Conservation (phyloP, 1,284 basidiomycete species). For the Cryptococcus deneoformans region DNA sequence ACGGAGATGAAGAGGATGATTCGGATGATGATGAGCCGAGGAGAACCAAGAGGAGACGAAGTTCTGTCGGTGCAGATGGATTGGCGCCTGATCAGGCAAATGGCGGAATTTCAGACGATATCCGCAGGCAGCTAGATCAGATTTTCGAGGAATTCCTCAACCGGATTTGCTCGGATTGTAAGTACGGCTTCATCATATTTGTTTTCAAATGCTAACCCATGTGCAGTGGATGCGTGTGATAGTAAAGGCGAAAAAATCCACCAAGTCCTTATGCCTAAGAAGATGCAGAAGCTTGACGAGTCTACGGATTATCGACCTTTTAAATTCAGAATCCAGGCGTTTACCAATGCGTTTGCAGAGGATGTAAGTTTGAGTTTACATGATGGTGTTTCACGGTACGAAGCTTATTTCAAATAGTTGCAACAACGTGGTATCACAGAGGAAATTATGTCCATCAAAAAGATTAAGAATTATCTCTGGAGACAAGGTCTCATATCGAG, state of each 20-base stretch:
- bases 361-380: slow-evolving; percentile 57
- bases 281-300: slow-evolving; percentile 95
- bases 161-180: slow-evolving; percentile 84
- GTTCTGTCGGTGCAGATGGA: slow-evolving; percentile 31
- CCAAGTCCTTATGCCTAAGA: slow-evolving; percentile 98
- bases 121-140: slow-evolving; percentile 75
- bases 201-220: not conserved
- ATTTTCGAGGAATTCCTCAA: slow-evolving; percentile 91
- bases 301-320: slow-evolving; percentile 96
- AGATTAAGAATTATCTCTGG: slow-evolving; percentile 98
- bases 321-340: slow-evolving; percentile 99
- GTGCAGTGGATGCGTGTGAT: slow-evolving; percentile 83
- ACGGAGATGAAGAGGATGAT: slow-evolving; percentile 38
- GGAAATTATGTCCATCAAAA: slow-evolving; percentile 55
- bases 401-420: slow-evolving; percentile 15
- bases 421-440: slow-evolving; percentile 52
- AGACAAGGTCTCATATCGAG: slow-evolving; percentile 85
- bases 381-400: not conserved
- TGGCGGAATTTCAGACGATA: slow-evolving; percentile 57
- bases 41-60: slow-evolving; percentile 36
- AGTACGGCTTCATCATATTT: slow-evolving; percentile 34
- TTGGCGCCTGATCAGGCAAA: not conserved
- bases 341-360: slow-evolving; percentile 94
- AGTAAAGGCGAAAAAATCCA: slow-evolving; percentile 95
- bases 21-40: slow-evolving; percentile 38